A percentile compares a stretch with the other conserved stretches of the same genome.
Conservation (phyloP, 495 filamentous ascomycete species). For the Clavariopsis aquatica region DNA sequence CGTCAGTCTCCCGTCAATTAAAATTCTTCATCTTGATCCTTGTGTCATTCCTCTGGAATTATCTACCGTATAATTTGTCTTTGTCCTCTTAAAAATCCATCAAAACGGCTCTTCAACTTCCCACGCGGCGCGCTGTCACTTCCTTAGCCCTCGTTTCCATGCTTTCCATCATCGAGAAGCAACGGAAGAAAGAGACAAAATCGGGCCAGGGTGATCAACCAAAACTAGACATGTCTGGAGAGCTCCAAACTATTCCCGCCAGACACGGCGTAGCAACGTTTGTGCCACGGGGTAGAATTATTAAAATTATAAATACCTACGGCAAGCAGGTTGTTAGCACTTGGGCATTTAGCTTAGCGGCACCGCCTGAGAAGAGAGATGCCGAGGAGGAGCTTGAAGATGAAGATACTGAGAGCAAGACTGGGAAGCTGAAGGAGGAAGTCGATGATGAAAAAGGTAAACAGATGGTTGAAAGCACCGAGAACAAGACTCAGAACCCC, state of each 20-base stretch:
- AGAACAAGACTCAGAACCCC: slow-evolving; percentile 12
- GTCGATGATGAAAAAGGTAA: slow-evolving; percentile 8
- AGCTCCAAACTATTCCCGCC: slow-evolving; percentile 49
- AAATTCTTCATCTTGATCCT: not conserved
- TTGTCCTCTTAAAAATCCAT: not conserved
- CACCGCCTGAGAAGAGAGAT: slow-evolving; percentile 37
- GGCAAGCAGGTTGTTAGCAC: slow-evolving; percentile 57
- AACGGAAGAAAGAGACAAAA: slow-evolving; percentile 20
- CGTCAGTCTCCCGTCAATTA: not conserved
- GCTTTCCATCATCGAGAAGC: slow-evolving; percentile 27
- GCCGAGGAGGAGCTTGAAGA: slow-evolving; percentile 21
- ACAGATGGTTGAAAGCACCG: slow-evolving; percentile 3
- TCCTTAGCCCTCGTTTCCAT: slow-evolving; percentile 30
- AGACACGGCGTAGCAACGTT: slow-evolving; percentile 51
- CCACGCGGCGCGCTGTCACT: slow-evolving; percentile 24
- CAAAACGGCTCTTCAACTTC: slow-evolving; percentile 28
- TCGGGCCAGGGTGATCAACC: not conserved
- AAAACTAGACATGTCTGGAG: slow-evolving; percentile 36
- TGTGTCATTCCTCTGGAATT: not conserved
- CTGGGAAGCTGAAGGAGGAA: slow-evolving; percentile 22
- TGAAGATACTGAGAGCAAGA: slow-evolving; percentile 24
- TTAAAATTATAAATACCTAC: slow-evolving; percentile 57
- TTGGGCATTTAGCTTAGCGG: slow-evolving; percentile 51
- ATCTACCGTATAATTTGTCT: not conserved
- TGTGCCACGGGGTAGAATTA: slow-evolving; percentile 47